Base-by-base conservation (phyloP, 2,329 filamentous ascomycete species). In the Aspergillus nomiae region DNA sequence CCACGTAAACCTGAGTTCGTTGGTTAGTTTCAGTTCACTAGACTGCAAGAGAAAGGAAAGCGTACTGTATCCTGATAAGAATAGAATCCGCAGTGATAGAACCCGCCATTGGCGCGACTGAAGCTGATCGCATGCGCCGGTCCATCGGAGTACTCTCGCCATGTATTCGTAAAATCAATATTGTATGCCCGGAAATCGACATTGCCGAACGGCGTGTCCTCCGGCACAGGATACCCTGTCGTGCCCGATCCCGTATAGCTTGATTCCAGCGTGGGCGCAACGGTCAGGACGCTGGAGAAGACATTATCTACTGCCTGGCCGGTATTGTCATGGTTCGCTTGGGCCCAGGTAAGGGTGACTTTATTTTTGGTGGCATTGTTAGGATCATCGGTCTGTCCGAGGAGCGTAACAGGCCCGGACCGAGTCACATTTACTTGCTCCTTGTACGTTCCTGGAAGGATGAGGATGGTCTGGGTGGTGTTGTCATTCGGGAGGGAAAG, bases 381-480 rank as follows among this genome's bases (percentile, higher is more conserved):
- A 4, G 84, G 82, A 2, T 73, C 68, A n/a, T 74, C 69, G 1
- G 84, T 86, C 64, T 86, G 81, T n/a, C 87, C 88, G 0, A 90
- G 80, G 8, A 90, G 79, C 32, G 86, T 88, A 8, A 90, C 77
- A 0, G 88, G 87, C 0, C 85, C 87, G 1, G 78, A 74, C 1
- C 88, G 86, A 4, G 88, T 90, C 63, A 90, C 80, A 66, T 90
- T 90, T 64, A 90, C 76, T 74, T 89, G 87, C 70, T 90, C 88
- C 1, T 78, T 84, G 69, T 90, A 90, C 63, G 81, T 82, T 0
- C 88, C 88, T 0, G 86, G 80, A 0, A 84, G 82, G 53, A 90
- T 83, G 14, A 90, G 81, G 67, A 90, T 89, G 21, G 82, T 82
- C 61, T 84, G 79, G 0, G 82, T 71, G 7, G 76, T 76, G 19